Evolutionary conservation across 2,329 filamentous ascomycete genomes (phyloP).

Genomic region (Cercospora brassicicola): DNA sequence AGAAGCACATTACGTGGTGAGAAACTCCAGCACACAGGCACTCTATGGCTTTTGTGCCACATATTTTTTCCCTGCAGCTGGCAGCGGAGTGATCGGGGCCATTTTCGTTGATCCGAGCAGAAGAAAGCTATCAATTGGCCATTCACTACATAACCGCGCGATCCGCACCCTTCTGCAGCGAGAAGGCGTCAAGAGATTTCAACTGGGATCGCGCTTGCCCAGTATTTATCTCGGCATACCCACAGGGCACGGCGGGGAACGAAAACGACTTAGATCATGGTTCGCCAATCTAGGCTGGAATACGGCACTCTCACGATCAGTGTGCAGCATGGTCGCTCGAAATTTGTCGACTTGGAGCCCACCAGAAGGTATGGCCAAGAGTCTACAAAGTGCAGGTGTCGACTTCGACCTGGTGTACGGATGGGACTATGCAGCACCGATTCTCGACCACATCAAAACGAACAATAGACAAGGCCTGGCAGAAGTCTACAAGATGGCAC

Average conservation of each 20-base stretch:
- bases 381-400: slow-evolving; percentile 69
- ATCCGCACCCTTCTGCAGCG: slow-evolving; percentile 72
- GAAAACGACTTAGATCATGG: slow-evolving; percentile 69
- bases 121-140: slow-evolving; percentile 84
- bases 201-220: slow-evolving; percentile 77
- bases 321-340: slow-evolving; percentile 71
- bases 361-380: slow-evolving; percentile 73
- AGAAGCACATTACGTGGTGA: slow-evolving; percentile 85
- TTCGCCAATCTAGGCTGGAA: slow-evolving; percentile 92
- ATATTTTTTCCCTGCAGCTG: slow-evolving; percentile 71
- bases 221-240: slow-evolving; percentile 87
- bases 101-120: slow-evolving; percentile 87
- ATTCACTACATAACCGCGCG: slow-evolving; percentile 83
- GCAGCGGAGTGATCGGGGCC: slow-evolving; percentile 74
- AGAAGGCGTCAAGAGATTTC: slow-evolving; percentile 72
- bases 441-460: slow-evolving; percentile 72
- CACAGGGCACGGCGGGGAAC: slow-evolving; percentile 60
- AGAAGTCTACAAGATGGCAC: slow-evolving; percentile 75
- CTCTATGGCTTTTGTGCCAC: slow-evolving; percentile 91
- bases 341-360: slow-evolving; percentile 72
- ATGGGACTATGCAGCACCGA: slow-evolving; percentile 70
- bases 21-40: slow-evolving; percentile 87
- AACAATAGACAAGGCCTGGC: slow-evolving; percentile 74
- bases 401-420: slow-evolving; percentile 83
- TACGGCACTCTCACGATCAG: slow-evolving; percentile 60